phyloP scores from a whole-genome alignment of 2,329 filamentous ascomycete genomes.

The Beauveria caledonica region DNA sequence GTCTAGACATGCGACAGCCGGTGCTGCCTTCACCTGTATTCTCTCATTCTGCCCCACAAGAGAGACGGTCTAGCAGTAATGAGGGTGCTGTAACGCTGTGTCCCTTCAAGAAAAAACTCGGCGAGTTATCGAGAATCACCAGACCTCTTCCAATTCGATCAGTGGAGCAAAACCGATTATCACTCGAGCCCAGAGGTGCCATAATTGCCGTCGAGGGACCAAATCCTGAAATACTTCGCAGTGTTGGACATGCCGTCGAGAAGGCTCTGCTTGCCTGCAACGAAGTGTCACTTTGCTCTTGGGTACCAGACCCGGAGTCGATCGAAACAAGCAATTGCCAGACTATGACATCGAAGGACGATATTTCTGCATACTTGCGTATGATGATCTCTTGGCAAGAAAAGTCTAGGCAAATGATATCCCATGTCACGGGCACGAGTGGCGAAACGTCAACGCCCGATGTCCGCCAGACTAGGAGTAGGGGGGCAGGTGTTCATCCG shows the following conservation, averaged over 20 bases:
- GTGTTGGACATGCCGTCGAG: slow-evolving; percentile 58
- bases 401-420: slow-evolving; percentile 62
- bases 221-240: slow-evolving; percentile 38
- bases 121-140: slow-evolving; percentile 66
- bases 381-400: slow-evolving; percentile 67
- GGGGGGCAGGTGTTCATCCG: slow-evolving; percentile 8
- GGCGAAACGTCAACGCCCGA: slow-evolving; percentile 2
- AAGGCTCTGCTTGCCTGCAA: slow-evolving; percentile 45
- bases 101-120: slow-evolving; percentile 66
- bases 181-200: slow-evolving; percentile 54
- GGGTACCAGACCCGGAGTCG: slow-evolving; percentile 28
- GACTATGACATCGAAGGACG: slow-evolving; percentile 23
- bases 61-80: slow-evolving; percentile 37
- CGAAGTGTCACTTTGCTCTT: slow-evolving; percentile 35
- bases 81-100: slow-evolving; percentile 70
- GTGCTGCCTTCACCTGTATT: slow-evolving; percentile 21
- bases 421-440: slow-evolving; percentile 32
- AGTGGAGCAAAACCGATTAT: slow-evolving; percentile 20
- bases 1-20: slow-evolving; percentile 20
- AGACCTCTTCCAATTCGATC: slow-evolving; percentile 47
- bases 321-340: slow-evolving; percentile 15
- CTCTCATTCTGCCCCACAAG: slow-evolving; percentile 17
- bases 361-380: slow-evolving; percentile 54
- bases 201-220: slow-evolving; percentile 79
- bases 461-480: slow-evolving; percentile 5